Evolutionary conservation across 2,329 filamentous ascomycete genomes (phyloP), one percentile per base, ranked within the genome.

Genomic region (Thelonectria blattea): DNA sequence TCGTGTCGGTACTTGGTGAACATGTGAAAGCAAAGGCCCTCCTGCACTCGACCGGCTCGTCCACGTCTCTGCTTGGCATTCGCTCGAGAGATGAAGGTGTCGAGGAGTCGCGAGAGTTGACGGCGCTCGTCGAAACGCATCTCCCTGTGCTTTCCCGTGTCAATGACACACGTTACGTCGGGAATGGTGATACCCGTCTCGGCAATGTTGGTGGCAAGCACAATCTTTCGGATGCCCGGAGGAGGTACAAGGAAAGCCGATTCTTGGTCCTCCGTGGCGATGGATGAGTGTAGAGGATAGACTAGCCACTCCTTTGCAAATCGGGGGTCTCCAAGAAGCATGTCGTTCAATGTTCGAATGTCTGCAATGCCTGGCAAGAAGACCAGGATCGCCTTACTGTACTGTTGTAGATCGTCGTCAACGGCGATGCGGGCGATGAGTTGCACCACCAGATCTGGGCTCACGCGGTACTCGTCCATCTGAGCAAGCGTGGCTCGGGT

Each of bases 171-270:
- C 0, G 95, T 98, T 30, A 99, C 92, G 73, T 99, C 95, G 1
- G 95, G 95, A 66, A 99, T 99, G 0, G 95, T 99, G 72, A 99
- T 97, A 80, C 95, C 95, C 1, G 95, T 99, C 75, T 99, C 95
- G 5, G 95, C 95, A 74, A 99, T 99, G 72, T 99, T 99, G 14
- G 95, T 99, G 2, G 95, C 93, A 56, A 99, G 84, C 2, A 99
- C 94, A 65, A 99, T 95, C 78, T 99, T 99, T 64, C 93, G 86
- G 58, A 88, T 83, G 0, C 94, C 94, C 3, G 83, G 83, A 1
- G 93, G 92, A 6, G 95, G 95, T 0, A 97, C 79, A 6, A 92
- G 80, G 73, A 99, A 99, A 0, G 95, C 95, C 34, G 91, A 89
- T 76, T 99, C 94, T 74, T 99, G 95, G 62, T 99, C 95, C 70